These are phyloP conservation scores for Serendipita sp. DNA, from an alignment of 768 basidiomycete species.

Conservation along the genomic window DNA sequence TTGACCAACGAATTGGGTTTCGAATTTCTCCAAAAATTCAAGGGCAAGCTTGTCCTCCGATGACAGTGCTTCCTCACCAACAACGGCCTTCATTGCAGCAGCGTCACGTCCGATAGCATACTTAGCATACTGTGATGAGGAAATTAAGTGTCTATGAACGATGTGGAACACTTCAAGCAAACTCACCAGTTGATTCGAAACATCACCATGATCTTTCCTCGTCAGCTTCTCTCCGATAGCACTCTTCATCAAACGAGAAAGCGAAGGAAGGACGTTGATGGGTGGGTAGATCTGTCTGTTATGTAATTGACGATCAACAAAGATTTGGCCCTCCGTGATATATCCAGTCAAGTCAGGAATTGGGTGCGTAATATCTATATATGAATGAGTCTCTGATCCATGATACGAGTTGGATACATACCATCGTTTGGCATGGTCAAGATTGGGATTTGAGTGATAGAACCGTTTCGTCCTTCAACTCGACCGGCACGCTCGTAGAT, in stretches of 20 bases:
- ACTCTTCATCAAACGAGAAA: constrained; percentile 99
- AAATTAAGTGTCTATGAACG: neutral
- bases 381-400: neutral
- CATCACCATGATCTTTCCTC: constrained; percentile 96
- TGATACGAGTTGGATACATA: constrained; percentile 23
- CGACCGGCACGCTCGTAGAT: constrained; percentile 99
- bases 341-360: constrained; percentile 99
- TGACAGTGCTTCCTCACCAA: constrained; percentile 93
- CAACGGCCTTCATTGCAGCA: constrained; percentile 97
- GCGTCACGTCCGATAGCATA: constrained; percentile 97
- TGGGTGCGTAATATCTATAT: constrained; percentile 95
- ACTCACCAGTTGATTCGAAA: constrained; percentile 91
- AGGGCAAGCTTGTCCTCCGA: constrained; percentile 90
- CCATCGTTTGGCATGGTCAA: constrained; percentile 99
- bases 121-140: constrained; percentile 65
- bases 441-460: constrained; percentile 99
- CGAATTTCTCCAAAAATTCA: constrained; percentile 96
- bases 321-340: constrained; percentile 99
- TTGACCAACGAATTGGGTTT: constrained; percentile 93
- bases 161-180: neutral
- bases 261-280: constrained; percentile 95
- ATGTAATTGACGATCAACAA: constrained; percentile 90
- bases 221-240: constrained; percentile 97
- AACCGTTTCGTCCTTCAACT: constrained; percentile 92
- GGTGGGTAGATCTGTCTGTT: constrained; percentile 98